phyloP scores from a whole-genome alignment of 306 rosid genomes.

The Vachellia collinsii region DNA sequence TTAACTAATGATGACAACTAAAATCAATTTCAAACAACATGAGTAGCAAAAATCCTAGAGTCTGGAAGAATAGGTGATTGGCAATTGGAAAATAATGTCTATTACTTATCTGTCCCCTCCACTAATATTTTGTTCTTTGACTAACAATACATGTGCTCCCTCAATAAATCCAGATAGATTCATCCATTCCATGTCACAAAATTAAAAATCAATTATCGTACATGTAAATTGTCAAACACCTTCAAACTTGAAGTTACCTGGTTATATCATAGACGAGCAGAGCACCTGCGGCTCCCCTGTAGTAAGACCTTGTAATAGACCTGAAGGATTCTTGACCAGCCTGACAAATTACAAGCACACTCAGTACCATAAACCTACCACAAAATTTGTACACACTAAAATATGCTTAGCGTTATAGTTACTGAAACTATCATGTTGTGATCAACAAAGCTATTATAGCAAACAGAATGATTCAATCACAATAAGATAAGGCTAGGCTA shows the following conservation, averaged over 20 bases:
- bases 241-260: slow-evolving; percentile 58
- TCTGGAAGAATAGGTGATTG: neutral
- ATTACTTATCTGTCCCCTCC: neutral
- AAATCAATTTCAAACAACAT: neutral
- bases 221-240: neutral
- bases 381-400: neutral
- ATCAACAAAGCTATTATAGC: slow-evolving; percentile 5
- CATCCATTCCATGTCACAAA: neutral
- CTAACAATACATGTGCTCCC: slow-evolving; percentile 14
- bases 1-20: neutral
- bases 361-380: slow-evolving; percentile 25
- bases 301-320: slow-evolving; percentile 94
- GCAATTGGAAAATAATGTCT: neutral
- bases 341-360: slow-evolving; percentile 48
- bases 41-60: neutral
- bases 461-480: neutral
- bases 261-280: slow-evolving; percentile 94
- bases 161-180: neutral
- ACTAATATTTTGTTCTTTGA: neutral
- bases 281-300: slow-evolving; percentile 98
- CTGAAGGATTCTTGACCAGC: slow-evolving; percentile 99
- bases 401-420: neutral
- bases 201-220: neutral
- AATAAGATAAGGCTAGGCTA: neutral
- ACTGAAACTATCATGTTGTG: neutral